phyloP scores from a whole-genome alignment of 2,329 filamentous ascomycete genomes.

The Aspergillus sp. region DNA sequence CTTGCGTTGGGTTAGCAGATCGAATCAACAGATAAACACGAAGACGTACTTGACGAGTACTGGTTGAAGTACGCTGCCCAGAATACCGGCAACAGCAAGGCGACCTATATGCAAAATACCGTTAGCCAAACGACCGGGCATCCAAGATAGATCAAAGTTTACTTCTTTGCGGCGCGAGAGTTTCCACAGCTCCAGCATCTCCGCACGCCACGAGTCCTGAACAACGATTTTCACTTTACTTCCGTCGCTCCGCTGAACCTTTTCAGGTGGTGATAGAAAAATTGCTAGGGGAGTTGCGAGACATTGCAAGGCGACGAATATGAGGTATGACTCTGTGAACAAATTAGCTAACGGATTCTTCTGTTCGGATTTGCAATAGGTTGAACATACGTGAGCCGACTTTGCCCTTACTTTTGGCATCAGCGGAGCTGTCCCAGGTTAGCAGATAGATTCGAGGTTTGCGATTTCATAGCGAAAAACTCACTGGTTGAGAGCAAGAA shows the following conservation, averaged over 20 bases:
- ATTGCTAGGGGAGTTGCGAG: constrained; percentile 39
- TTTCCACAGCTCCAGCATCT: constrained; percentile 39
- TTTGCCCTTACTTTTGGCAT: constrained; percentile 23
- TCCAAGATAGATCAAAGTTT: neutral
- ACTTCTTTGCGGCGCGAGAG: constrained; percentile 22
- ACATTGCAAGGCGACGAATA: constrained; percentile 45
- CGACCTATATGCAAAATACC: constrained; percentile 22
- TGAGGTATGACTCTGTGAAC: constrained; percentile 38
- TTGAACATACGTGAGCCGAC: constrained; percentile 21
- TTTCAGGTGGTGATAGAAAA: constrained; percentile 40
- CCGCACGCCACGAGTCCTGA: constrained; percentile 41
- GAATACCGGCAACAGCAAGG: constrained; percentile 45
- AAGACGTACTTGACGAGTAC: constrained; percentile 36
- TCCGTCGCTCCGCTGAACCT: constrained; percentile 45
- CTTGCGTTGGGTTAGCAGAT: constrained; percentile 20
- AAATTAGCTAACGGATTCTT: neutral
- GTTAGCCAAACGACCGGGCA: constrained; percentile 18
- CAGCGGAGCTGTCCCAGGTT: constrained; percentile 8
- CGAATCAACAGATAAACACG: neutral
- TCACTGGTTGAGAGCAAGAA: constrained; percentile 46
- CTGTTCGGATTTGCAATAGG: neutral
- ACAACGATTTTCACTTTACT: constrained; percentile 38
- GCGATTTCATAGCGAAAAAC: neutral
- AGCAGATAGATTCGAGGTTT: neutral
- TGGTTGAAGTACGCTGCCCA: constrained; percentile 49